Conservation (phyloP, 2,329 filamentous ascomycete genomes). For the Rhynchosporium secalis region DNA sequence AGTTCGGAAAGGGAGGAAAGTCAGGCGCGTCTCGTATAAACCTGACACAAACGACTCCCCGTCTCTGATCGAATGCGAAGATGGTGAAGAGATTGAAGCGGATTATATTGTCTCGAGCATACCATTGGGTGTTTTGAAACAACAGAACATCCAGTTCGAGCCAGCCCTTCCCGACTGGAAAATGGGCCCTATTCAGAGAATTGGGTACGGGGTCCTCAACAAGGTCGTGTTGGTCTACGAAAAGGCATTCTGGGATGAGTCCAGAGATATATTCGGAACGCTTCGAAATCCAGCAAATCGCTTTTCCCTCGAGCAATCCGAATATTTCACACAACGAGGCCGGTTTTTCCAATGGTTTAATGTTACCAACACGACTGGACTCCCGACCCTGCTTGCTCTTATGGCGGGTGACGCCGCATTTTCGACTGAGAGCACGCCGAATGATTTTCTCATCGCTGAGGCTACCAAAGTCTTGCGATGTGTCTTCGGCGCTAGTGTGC, state of each 20-base stretch:
- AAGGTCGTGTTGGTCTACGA: constrained; percentile 93
- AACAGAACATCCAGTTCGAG: constrained; percentile 79
- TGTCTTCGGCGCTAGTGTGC: constrained; percentile 72
- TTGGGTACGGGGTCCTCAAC: constrained; percentile 93
- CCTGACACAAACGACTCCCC: constrained; percentile 47
- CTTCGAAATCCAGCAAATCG: constrained; percentile 71
- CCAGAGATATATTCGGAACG: constrained; percentile 91
- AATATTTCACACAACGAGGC: constrained; percentile 79
- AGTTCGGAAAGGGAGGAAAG: constrained; percentile 70
- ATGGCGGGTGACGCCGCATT: constrained; percentile 96
- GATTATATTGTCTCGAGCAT: constrained; percentile 90
- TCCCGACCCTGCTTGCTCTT: constrained; percentile 83
- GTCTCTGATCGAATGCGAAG: constrained; percentile 70
- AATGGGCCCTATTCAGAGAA: constrained; percentile 70
- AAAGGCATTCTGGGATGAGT: constrained; percentile 84
- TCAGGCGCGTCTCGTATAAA: constrained; percentile 70
- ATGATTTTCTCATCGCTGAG: constrained; percentile 75
- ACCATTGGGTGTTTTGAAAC: constrained; percentile 87
- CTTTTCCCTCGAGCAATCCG: constrained; percentile 72
- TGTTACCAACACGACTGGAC: constrained; percentile 81
- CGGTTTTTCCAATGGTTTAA: constrained; percentile 99
- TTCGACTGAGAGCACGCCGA: constrained; percentile 75
- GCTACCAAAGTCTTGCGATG: constrained; percentile 75
- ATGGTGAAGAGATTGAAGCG: constrained; percentile 76
- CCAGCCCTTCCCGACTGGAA: constrained; percentile 90